Percentiles rank a stretch among this genome's conserved stretches.
Evolutionary conservation across 2,329 filamentous ascomycete species (phyloP).

Genomic region (Arthrinium puccinioides): DNA sequence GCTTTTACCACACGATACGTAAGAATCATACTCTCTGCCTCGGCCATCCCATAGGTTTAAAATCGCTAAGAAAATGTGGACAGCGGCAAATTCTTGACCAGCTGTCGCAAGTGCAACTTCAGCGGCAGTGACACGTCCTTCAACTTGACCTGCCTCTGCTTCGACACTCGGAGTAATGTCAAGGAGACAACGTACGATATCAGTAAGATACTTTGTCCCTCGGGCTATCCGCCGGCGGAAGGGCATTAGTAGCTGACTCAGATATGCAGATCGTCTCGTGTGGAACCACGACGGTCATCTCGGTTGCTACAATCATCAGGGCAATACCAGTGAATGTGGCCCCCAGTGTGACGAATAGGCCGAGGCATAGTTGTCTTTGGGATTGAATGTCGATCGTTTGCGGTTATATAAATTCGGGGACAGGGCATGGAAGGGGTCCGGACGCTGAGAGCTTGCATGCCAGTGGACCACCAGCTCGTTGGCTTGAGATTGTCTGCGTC

Average conservation of each 20-base stretch:
- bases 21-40: conserved; percentile 5
- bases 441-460: too few relatives aligned
- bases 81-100: conserved; percentile 20
- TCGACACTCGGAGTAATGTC: conserved; percentile 10
- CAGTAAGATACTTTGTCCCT: conserved; percentile 11
- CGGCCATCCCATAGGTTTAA: not conserved
- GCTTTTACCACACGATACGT: conserved; percentile 15
- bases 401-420: too few relatives aligned
- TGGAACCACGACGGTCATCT: conserved; percentile 29
- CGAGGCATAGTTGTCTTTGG: too few relatives aligned
- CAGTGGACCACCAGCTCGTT: too few relatives aligned
- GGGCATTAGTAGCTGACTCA: conserved; percentile 1
- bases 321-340: conserved; percentile 22
- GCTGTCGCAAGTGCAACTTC: conserved; percentile 19
- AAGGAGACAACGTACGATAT: conserved; percentile 16
- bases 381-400: too few relatives aligned
- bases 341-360: conserved; percentile 6
- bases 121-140: conserved; percentile 17
- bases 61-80: not conserved
- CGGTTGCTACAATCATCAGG: conserved; percentile 28
- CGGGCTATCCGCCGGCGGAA: not conserved
- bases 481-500: too few relatives aligned
- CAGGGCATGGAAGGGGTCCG: too few relatives aligned
- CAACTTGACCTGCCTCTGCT: conserved; percentile 18
- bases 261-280: conserved; percentile 23